Percentiles rank a stretch among this genome's conserved stretches.
phyloP scores from a whole-genome alignment of 2,329 filamentous ascomycete species.

The Trichoderma simmonsii region DNA sequence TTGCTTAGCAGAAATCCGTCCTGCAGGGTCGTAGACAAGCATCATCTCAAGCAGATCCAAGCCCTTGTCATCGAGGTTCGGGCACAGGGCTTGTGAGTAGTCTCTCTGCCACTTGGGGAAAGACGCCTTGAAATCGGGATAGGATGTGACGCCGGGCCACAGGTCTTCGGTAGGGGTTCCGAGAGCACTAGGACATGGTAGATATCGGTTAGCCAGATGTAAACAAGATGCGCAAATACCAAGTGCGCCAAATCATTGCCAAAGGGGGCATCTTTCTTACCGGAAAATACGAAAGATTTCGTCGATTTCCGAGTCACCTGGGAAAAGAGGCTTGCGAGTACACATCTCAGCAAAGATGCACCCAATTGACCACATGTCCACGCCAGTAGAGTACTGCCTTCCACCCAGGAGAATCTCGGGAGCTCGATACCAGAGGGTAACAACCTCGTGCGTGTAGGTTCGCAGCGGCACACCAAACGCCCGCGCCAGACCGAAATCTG shows the following conservation, averaged over 20 bases:
- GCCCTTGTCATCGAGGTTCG: slow-evolving; percentile 68
- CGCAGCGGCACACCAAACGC: slow-evolving; percentile 88
- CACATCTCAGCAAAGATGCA: slow-evolving; percentile 98
- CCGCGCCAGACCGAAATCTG: slow-evolving; percentile 84
- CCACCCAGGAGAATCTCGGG: slow-evolving; percentile 89
- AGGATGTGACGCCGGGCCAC: slow-evolving; percentile 92
- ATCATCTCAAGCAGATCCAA: slow-evolving; percentile 66
- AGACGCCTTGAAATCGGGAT: slow-evolving; percentile 87
- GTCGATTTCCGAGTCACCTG: slow-evolving; percentile 71
- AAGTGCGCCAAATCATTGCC: background rate
- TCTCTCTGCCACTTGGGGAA: slow-evolving; percentile 89
- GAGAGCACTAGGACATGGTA: slow-evolving; percentile 53
- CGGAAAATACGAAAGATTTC: slow-evolving; percentile 62
- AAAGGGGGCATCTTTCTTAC: slow-evolving; percentile 40
- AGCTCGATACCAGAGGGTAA: slow-evolving; percentile 89
- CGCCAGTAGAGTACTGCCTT: slow-evolving; percentile 87
- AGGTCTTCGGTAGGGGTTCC: slow-evolving; percentile 78
- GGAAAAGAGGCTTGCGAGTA: slow-evolving; percentile 87
- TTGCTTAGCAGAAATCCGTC: slow-evolving; percentile 85
- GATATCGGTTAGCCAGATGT: background rate
- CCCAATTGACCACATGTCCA: slow-evolving; percentile 94
- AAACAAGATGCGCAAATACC: background rate
- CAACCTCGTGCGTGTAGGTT: slow-evolving; percentile 93
- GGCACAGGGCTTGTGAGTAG: slow-evolving; percentile 61
- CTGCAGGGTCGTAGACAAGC: slow-evolving; percentile 83